Base-by-base conservation (phyloP, 2,329 filamentous ascomycete genomes). In the Exophiala viscosa region DNA sequence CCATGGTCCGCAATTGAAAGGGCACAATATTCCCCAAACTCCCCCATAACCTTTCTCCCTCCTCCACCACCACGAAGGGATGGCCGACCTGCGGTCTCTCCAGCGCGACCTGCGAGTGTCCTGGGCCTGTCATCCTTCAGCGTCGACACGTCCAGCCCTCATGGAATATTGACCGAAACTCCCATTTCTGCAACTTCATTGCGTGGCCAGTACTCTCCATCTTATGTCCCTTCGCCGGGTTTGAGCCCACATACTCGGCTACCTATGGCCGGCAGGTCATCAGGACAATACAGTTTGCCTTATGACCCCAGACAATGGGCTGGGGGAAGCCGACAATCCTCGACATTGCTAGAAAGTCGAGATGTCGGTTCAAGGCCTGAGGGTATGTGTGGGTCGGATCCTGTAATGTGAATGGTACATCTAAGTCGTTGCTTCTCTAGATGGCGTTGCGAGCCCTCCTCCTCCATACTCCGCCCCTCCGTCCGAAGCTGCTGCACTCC, bases 221-320 rank as follows among this genome's bases (percentile, higher is more conserved):
- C 57, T 50, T 54, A 64, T 51, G 52, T 61, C 46, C 70, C 72
- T 33, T 69, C 72, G 17, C 69, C 72, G 3, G 64, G 63, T 6
- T 66, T 66, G 23, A 62, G 66, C 50, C 65, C 68, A 9, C 64
- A 68, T 48, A 70, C 66, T 15, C 63, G 67, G 9, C 70, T 72
- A 48, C 70, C 73, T 20, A 72, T 75, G 72, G 65, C 70, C n/a
- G 66, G 68, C 41, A 70, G 74, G 57, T 66, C 70, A 41, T 50
- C 63, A 6, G 51, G 65, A 23, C 62, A 64, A 28, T 76, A 74
- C 57, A 74, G 64, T 61, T 67, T 70, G 18, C 69, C 72, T 7
- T 77, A 77, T 56, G 75, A 77, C 58, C 75, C 75, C 33, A 73
- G 73, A 55, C 71, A 76, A 65, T 77, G 75, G 75, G 73, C 69